Evolutionary conservation across 306 rosid genomes (phyloP), one percentile per base, ranked within the genome.

Genomic region (Medicago lupulina): DNA sequence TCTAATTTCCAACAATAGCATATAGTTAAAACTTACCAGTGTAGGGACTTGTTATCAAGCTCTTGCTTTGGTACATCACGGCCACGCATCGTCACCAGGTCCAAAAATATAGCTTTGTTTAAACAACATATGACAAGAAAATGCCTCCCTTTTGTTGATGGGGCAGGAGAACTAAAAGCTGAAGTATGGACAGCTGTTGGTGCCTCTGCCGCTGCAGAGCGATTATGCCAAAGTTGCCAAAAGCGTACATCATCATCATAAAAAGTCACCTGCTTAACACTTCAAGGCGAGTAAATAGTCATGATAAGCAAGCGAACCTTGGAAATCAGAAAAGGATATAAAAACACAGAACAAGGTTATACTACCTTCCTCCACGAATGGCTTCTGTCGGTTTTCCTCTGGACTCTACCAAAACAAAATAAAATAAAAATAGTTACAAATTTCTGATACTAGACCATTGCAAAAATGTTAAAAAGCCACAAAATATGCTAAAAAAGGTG

Each of bases 21-120:
- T 34, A 63, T 34, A 63, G 47, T 81, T 53, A 79, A 25, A 65
- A 79, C 79, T 86, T 90, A 81, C 99, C 99, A 95, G 40, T 92
- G 86, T 80, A 95, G 97, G 16, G 97, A 95, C 84, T 85, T 95
- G 81, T 89, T 95, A 83, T 95, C 99, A 58, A 95, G 99, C 67
- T 95, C 99, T 71, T 90, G 96, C 89, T 95, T 95, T 21, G 97
- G 96, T 53, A 90, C 97, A 85, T 95, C 99, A 71, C 97, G 99
- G 76, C 99, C 91, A 47, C 97, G 92, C 99, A 95, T 95, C 0
- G 99, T 95, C 82, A 95, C 99, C 85, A 92, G 83, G 84, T 95
- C 99, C 94, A 95, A 79, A 86, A 95, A 95, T 76, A 95, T 92
- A 81, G 99, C 97, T 84, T 95, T 95, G 76, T 95, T 89, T 83